Percentiles rank a stretch among this genome's conserved stretches.
These are phyloP conservation scores for Obelidium mucronatum DNA, from an alignment of 192 early-diverging fungal species.

Conservation along the genomic window DNA sequence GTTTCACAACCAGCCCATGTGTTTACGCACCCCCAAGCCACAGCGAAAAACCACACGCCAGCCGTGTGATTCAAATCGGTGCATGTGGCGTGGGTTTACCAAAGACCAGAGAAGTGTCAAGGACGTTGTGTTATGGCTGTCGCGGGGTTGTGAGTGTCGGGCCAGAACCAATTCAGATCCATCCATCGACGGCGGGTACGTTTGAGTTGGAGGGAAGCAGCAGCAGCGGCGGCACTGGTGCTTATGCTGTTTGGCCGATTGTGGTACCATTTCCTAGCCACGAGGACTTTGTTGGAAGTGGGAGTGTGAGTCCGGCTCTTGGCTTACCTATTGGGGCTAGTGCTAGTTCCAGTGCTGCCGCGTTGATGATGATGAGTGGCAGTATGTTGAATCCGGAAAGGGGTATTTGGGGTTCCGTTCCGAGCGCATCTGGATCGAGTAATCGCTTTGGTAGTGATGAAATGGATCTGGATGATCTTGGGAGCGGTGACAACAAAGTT, in stretches of 20 bases:
- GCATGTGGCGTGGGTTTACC: background rate
- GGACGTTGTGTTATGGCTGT: conserved; percentile 23
- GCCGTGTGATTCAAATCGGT: background rate
- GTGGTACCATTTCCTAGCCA: conserved; percentile 2
- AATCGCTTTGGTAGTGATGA: background rate
- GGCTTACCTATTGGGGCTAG: background rate
- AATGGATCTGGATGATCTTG: background rate
- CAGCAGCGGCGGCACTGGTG: background rate
- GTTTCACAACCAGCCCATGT: background rate
- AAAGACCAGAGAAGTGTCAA: background rate
- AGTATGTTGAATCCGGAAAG: background rate
- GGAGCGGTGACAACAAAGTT: background rate
- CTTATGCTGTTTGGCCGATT: background rate
- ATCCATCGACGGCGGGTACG: background rate
- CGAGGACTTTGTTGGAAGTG: background rate
- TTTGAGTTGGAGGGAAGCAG: no score
- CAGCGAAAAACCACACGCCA: background rate
- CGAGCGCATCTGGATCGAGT: no score
- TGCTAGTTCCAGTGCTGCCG: background rate
- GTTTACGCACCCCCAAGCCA: background rate
- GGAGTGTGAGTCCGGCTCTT: no score
- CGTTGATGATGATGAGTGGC: background rate
- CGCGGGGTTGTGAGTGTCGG: conserved; percentile 25
- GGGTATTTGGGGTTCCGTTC: background rate
- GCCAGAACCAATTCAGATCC: background rate